Evolutionary conservation across 2,329 filamentous ascomycete genomes (phyloP).

Genomic region (Penicillium sp.): DNA sequence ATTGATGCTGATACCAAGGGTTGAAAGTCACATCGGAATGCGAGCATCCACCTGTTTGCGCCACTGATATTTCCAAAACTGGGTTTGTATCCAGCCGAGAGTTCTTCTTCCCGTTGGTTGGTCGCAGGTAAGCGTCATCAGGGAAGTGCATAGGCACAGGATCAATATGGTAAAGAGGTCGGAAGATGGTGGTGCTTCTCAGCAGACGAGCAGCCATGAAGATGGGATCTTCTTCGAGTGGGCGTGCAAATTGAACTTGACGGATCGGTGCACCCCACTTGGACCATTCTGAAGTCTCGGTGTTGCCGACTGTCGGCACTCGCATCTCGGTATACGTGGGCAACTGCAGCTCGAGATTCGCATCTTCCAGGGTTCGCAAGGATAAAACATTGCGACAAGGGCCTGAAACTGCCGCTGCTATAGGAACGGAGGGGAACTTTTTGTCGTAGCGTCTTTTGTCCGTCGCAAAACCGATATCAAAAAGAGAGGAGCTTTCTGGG

Average conservation of each 20-base stretch:
- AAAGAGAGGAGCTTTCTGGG: conserved; percentile 40
- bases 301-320: conserved; percentile 43
- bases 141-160: conserved; percentile 26
- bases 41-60: conserved; percentile 47
- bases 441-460: conserved; percentile 34
- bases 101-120: conserved; percentile 20
- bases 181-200: conserved; percentile 51
- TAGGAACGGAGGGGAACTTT: conserved; percentile 32
- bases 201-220: conserved; percentile 55
- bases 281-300: conserved; percentile 52
- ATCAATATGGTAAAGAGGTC: conserved; percentile 39
- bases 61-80: conserved; percentile 45
- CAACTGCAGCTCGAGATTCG: conserved; percentile 24
- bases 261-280: conserved; percentile 53
- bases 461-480: conserved; percentile 54
- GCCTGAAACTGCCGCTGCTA: conserved; percentile 44
- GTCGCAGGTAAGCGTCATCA: conserved; percentile 12
- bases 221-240: conserved; percentile 40
- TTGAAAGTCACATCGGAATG: conserved; percentile 62
- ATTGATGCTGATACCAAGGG: conserved; percentile 58
- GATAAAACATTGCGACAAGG: conserved; percentile 51
- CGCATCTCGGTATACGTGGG: conserved; percentile 27
- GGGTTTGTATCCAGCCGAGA: conserved; percentile 52
- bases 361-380: conserved; percentile 40
- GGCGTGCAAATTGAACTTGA: conserved; percentile 55